These are phyloP conservation scores for Zygoascus biomembranicola DNA, from an alignment of 805 yeast species.

Conservation along the genomic window DNA sequence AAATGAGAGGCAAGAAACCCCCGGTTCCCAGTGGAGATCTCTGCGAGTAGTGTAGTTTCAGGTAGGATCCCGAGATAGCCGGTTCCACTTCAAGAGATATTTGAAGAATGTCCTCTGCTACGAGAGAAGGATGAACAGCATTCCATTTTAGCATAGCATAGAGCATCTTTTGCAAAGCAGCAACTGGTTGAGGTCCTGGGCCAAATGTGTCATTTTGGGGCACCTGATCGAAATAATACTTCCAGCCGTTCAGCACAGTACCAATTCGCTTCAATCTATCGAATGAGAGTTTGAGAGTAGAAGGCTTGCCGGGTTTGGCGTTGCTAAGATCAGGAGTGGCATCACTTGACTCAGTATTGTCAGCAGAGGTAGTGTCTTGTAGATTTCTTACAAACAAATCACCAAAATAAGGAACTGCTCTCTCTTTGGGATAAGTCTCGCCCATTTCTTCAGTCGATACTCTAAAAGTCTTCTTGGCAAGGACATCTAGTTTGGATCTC, in stretches of 20 bases:
- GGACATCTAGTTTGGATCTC: conserved; percentile 51
- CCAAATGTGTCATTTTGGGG: conserved; percentile 34
- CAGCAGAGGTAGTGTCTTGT: background rate
- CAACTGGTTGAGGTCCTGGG: conserved; percentile 21
- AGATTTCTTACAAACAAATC: conserved; percentile 53
- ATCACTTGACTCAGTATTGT: background rate
- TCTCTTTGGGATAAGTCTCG: conserved; percentile 59
- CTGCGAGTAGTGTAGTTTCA: conserved; percentile 36
- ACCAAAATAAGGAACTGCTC: conserved; percentile 85
- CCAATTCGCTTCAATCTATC: conserved; percentile 58
- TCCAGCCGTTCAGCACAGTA: conserved; percentile 77
- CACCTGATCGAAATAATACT: conserved; percentile 50
- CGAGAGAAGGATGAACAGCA: conserved; percentile 28
- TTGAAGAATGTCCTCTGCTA: conserved; percentile 47
- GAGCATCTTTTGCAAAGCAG: conserved; percentile 34
- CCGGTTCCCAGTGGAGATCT: conserved; percentile 55
- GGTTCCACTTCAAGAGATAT: conserved; percentile 61
- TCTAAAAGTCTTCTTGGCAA: conserved; percentile 37
- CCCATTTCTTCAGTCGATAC: conserved; percentile 70
- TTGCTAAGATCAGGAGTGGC: background rate
- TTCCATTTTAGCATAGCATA: conserved; percentile 41
- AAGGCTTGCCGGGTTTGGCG: background rate
- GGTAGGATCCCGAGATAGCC: conserved; percentile 39
- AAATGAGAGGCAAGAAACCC: conserved; percentile 55
- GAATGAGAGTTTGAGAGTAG: conserved; percentile 48